Base-by-base conservation (phyloP, 73 alveolate genomes). In the Paramecium sexaurelia region DNA sequence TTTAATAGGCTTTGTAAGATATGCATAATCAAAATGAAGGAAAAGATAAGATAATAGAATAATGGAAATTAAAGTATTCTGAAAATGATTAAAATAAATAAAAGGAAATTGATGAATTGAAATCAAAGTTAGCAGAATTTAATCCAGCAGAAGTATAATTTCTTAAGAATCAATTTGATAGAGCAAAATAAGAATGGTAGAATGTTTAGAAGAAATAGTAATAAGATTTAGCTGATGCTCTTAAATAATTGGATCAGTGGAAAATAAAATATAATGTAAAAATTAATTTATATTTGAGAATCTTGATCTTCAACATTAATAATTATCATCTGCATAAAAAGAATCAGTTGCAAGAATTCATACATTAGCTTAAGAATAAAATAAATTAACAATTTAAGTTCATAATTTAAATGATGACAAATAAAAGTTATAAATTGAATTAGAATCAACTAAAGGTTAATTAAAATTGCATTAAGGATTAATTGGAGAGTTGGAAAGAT, bases 321-420 rank as follows among this genome's bases (percentile, higher is more conserved):
- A 78, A 29, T 17, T 45, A 22, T 78, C 68, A 78, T 78, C 90
- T 11, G 55, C 68, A 27, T 36, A 71, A 71, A 71, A 71, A 5
- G 86, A 71, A 71, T 71, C 55, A 8, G 55, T 35, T 19, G 86
- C 86, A 3, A 71, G 86, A 71, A 71, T 71, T 11, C 66, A 71
- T 11, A 2, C 86, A 13, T 17, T 71, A 71, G 35, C 9, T 33
- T 37, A 71, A 37, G 86, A 71, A 36, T 40, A 35, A 35, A 35
- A 22, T 37, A 71, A 71, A 36, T 10, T 35, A 2, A 37, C 86
- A 11, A 39, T 20, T 33, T 22, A 71, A 35, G 36, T 71, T 71
- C 86, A 71, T 71, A 29, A 17, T n/a, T 71, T 35, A n/a, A 35
- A 32, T 71, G 55, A 71, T 35, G 86, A 71, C 15, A 71, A 71